phyloP scores from a whole-genome alignment of 148 eudicot genomes.

The Persicaria tinctoria region DNA sequence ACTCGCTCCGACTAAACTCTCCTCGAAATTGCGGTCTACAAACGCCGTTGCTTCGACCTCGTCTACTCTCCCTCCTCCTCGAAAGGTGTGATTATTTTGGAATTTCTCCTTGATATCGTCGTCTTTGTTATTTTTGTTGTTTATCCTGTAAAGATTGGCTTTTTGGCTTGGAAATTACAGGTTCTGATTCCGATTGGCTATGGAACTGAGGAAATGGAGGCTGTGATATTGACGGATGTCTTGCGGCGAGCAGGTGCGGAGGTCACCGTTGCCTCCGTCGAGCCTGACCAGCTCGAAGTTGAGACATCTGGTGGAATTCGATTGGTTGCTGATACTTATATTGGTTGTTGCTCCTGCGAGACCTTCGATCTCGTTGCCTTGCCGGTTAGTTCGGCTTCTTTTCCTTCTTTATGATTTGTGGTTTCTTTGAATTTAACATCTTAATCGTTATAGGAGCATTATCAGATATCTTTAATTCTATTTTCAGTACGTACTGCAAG shows the following conservation, averaged over 20 bases:
- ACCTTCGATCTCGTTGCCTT: constrained; percentile 78
- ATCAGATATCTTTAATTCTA: neutral
- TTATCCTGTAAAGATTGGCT: neutral
- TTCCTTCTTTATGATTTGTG: neutral
- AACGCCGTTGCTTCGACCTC: constrained; percentile 1
- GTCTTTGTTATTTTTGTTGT: neutral
- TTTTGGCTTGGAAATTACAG: constrained; percentile 20
- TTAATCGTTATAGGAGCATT: neutral
- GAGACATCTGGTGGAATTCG: constrained; percentile 66
- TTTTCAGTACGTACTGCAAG: neutral
- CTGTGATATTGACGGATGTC: constrained; percentile 63
- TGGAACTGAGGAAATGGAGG: constrained; percentile 97
- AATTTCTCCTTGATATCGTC: neutral
- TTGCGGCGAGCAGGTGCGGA: constrained; percentile 80
- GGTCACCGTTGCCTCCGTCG: constrained; percentile 86
- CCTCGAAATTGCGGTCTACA: neutral
- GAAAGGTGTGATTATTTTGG: constrained; percentile 3
- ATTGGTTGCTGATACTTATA: constrained; percentile 69
- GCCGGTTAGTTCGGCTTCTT: constrained; percentile 40
- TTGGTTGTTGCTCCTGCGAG: constrained; percentile 49
- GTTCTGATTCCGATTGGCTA: constrained; percentile 84
- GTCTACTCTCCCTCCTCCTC: neutral
- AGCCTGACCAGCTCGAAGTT: constrained; percentile 59
- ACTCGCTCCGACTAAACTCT: neutral
- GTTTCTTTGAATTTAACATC: neutral